Percentiles rank a stretch among this genome's conserved stretches.
Evolutionary conservation across 768 basidiomycete species (phyloP).

Genomic region (Suillus fuscotomentosus): DNA sequence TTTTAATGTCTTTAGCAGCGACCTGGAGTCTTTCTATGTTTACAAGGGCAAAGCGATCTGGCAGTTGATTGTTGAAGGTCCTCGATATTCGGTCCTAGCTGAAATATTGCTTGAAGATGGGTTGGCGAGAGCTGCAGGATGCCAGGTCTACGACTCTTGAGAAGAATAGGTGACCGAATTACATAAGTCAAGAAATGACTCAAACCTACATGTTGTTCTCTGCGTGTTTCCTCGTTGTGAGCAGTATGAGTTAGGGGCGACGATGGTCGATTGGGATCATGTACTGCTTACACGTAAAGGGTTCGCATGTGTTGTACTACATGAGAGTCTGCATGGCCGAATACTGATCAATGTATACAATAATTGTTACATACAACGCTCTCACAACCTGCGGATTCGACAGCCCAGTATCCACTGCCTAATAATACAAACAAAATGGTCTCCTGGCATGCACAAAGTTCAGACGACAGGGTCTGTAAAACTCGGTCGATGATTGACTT

Average conservation of each 20-base stretch:
- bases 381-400: background rate
- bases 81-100: background rate
- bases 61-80: background rate
- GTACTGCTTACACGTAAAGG: background rate
- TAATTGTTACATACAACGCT: background rate
- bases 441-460: background rate
- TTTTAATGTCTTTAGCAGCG: background rate
- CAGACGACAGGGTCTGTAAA: background rate
- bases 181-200: background rate
- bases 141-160: too few species aligned
- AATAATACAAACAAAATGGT: background rate
- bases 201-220: background rate
- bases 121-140: slow-evolving; percentile 3
- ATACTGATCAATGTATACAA: background rate
- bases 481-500: background rate
- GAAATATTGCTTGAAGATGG: background rate
- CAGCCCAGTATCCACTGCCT: background rate
- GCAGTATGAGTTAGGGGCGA: background rate
- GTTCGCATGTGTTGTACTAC: too few species aligned
- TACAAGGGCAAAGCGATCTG: background rate
- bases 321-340: background rate
- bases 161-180: background rate
- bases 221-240: background rate
- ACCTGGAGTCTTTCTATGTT: background rate
- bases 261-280: background rate